Percentiles rank a stretch among this genome's conserved stretches.
These are phyloP conservation scores for Colletotrichum brevisporum DNA, from an alignment of 2,329 filamentous ascomycete genomes.

Conservation along the genomic window DNA sequence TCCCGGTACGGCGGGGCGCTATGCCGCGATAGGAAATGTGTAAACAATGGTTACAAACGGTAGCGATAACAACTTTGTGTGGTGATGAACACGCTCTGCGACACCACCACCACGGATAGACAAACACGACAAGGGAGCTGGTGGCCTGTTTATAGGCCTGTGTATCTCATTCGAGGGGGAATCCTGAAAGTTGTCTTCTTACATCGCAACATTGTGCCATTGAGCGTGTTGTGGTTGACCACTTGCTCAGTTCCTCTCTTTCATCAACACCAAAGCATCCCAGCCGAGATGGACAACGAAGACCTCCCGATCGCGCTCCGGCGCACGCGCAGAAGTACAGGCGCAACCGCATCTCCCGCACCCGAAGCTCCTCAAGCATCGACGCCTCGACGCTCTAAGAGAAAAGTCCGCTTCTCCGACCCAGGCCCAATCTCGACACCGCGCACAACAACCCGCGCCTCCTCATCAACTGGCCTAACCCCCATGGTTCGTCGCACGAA, in stretches of 20 bases:
- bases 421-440: slow-evolving; percentile 57
- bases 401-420: slow-evolving; percentile 72
- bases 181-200: not conserved
- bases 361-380: slow-evolving; percentile 38
- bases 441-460: slow-evolving; percentile 40
- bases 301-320: slow-evolving; percentile 70
- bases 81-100: not conserved
- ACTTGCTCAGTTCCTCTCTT: not conserved
- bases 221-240: not conserved
- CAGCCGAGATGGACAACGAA: slow-evolving; percentile 52
- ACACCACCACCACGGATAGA: not conserved
- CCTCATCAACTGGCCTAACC: slow-evolving; percentile 66
- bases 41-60: slow-evolving; percentile 66
- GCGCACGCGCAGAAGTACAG: slow-evolving; percentile 62
- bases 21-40: slow-evolving; percentile 57
- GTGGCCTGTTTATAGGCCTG: slow-evolving; percentile 5
- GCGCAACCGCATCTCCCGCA: not conserved
- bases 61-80: slow-evolving; percentile 38
- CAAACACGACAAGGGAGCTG: slow-evolving; percentile 18
- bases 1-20: slow-evolving; percentile 44
- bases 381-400: slow-evolving; percentile 50
- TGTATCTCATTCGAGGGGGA: not conserved
- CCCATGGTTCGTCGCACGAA: slow-evolving; percentile 69
- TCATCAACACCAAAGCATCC: not conserved
- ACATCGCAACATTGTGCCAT: not conserved